These are phyloP conservation scores for Fusarium cyanostomum DNA, from an alignment of 2,329 filamentous ascomycete species.

Conservation along the genomic window DNA sequence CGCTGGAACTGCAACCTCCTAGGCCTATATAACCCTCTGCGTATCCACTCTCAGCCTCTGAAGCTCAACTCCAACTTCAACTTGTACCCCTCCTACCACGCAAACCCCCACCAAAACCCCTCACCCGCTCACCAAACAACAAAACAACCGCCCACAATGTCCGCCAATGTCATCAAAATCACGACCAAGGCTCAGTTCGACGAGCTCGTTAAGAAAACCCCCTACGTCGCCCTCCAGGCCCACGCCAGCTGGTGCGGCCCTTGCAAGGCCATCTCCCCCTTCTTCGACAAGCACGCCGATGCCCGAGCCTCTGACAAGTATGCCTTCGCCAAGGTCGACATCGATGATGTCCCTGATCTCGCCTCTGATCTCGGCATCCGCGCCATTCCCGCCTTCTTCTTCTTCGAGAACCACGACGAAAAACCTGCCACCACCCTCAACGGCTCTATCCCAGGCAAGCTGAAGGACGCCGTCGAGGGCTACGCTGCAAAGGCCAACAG, in stretches of 20 bases:
- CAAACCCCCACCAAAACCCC: constrained; percentile 29
- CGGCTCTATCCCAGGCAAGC: constrained; percentile 49
- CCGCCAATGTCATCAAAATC: constrained; percentile 49
- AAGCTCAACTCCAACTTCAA: constrained; percentile 8
- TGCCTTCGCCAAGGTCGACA: constrained; percentile 68
- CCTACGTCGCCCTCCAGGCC: constrained; percentile 66
- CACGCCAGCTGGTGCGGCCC: constrained; percentile 69
- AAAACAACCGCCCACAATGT: constrained; percentile 40
- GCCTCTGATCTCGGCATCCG: constrained; percentile 60
- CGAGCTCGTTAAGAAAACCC: constrained; percentile 57
- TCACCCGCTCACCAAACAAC: constrained; percentile 13
- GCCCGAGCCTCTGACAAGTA: constrained; percentile 52
- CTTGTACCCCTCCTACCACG: constrained; percentile 12
- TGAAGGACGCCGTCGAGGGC: constrained; percentile 44
- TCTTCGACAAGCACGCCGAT: constrained; percentile 60
- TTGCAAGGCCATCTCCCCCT: constrained; percentile 67
- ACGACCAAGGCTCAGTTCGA: constrained; percentile 58
- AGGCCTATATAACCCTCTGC: constrained; percentile 16
- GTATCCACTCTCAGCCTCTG: constrained; percentile 21
- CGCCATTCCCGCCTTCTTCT: constrained; percentile 68
- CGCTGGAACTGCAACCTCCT: neutral
- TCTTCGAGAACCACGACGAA: constrained; percentile 65
- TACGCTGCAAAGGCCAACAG: constrained; percentile 42
- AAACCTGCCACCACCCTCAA: constrained; percentile 56
- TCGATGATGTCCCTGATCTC: constrained; percentile 62